Conservation (phyloP, 2,329 filamentous ascomycete genomes). For the Cladosporium oxysporum region DNA sequence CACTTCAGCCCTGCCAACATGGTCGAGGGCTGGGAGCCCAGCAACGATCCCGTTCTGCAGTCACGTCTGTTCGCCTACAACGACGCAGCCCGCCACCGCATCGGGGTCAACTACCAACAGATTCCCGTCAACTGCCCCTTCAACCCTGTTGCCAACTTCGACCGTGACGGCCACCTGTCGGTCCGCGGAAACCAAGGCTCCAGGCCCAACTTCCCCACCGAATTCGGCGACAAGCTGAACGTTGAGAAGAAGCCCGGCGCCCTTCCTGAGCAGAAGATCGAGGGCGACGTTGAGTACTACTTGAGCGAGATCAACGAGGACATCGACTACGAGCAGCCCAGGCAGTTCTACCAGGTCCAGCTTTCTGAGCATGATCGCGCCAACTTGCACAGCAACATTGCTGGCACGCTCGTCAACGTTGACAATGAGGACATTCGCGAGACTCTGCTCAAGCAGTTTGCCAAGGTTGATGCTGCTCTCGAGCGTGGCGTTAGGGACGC, state of each 20-base stretch:
- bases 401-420: conserved; percentile 33
- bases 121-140: conserved; percentile 40
- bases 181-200: conserved; percentile 30
- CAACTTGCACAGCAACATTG: conserved; percentile 33
- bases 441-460: conserved; percentile 30
- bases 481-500: conserved; percentile 19
- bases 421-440: conserved; percentile 30
- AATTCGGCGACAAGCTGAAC: conserved; percentile 32
- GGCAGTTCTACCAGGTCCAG: conserved; percentile 31
- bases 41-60: conserved; percentile 63
- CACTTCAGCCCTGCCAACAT: conserved; percentile 66
- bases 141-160: conserved; percentile 26
- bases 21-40: conserved; percentile 64
- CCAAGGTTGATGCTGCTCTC: conserved; percentile 21
- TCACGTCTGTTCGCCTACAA: conserved; percentile 64
- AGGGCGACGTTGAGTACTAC: conserved; percentile 27
- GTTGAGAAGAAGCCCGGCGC: conserved; percentile 29
- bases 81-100: conserved; percentile 54
- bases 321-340: conserved; percentile 35
- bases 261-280: conserved; percentile 28
- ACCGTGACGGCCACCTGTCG: conserved; percentile 35
- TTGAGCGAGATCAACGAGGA: conserved; percentile 29
- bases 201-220: conserved; percentile 21
- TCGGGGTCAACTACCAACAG: conserved; percentile 54
- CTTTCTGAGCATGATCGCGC: conserved; percentile 30